Evolutionary conservation across 345 rosid genomes (phyloP).

Genomic region (Lagerstroemia speciosa): DNA sequence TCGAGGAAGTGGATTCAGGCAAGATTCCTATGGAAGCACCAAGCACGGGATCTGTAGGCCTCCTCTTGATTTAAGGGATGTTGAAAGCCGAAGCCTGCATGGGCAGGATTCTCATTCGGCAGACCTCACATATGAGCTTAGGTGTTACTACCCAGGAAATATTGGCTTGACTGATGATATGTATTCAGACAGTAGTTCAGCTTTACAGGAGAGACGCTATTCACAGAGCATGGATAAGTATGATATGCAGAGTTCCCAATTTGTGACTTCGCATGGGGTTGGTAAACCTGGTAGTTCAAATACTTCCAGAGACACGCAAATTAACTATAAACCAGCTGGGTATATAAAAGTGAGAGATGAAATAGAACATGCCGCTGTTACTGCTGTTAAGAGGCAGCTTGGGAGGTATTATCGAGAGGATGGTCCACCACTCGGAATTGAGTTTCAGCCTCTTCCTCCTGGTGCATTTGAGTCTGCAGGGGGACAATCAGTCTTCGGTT

Average conservation of each 20-base stretch:
- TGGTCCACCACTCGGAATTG: conserved; percentile 70
- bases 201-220: conserved; percentile 44
- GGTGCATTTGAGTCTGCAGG: conserved; percentile 66
- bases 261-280: conserved; percentile 27
- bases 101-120: conserved; percentile 29
- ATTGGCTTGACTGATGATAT: conserved; percentile 45
- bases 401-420: conserved; percentile 70
- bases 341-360: conserved; percentile 64
- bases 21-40: conserved; percentile 93
- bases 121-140: conserved; percentile 31
- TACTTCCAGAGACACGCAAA: conserved; percentile 27
- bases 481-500: conserved; percentile 43
- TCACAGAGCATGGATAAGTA: conserved; percentile 32
- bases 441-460: conserved; percentile 75
- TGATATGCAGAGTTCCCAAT: conserved; percentile 22
- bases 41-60: conserved; percentile 54
- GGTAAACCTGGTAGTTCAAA: conserved; percentile 7
- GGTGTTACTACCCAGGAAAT: conserved; percentile 27
- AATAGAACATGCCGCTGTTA: conserved; percentile 61
- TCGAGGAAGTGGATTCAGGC: conserved; percentile 52
- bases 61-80: conserved; percentile 59
- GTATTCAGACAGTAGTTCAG: conserved; percentile 60
- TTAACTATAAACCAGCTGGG: conserved; percentile 63
- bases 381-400: conserved; percentile 71
- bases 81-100: conserved; percentile 62